Conservation (phyloP, 2,329 filamentous ascomycete species). For the Arthroderma sp. region DNA sequence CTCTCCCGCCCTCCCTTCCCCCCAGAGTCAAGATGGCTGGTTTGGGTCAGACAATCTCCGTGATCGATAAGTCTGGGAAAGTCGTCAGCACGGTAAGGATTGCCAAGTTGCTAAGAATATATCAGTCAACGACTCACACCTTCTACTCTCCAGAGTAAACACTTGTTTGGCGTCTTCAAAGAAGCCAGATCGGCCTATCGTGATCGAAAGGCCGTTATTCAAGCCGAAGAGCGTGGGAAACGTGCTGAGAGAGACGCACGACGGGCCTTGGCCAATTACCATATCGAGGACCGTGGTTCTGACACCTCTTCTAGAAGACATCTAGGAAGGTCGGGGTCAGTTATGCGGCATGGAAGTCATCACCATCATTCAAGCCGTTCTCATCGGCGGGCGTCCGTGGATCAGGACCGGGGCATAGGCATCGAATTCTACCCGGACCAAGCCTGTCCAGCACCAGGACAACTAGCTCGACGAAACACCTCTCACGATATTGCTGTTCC, state of each 20-base stretch:
- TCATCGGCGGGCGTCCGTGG: constrained; percentile 15
- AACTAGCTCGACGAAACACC: constrained; percentile 27
- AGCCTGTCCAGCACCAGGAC: constrained; percentile 10
- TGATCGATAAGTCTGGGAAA: constrained; percentile 84
- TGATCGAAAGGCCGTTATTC: constrained; percentile 73
- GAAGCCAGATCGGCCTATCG: constrained; percentile 80
- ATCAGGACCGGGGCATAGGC: constrained; percentile 18
- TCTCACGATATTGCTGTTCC: constrained; percentile 20
- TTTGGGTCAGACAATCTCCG: constrained; percentile 63
- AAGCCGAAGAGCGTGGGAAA: constrained; percentile 52
- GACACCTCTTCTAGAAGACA: constrained; percentile 28
- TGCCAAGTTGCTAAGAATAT: constrained; percentile 8
- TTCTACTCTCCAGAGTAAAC: constrained; percentile 54
- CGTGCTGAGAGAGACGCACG: constrained; percentile 46
- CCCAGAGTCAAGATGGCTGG: constrained; percentile 5
- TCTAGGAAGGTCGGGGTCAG: constrained; percentile 25
- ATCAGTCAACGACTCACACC: constrained; percentile 9
- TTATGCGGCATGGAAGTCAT: constrained; percentile 12
- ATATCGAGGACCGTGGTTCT: constrained; percentile 35
- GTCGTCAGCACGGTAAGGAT: constrained; percentile 68
- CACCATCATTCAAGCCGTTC: constrained; percentile 18
- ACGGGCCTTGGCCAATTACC: constrained; percentile 41
- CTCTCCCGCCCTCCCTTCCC: too few relatives aligned
- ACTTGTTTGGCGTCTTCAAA: constrained; percentile 79
- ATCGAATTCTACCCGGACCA: constrained; percentile 10